Base-by-base conservation (phyloP, 768 basidiomycete species). In the Mycena venus region DNA sequence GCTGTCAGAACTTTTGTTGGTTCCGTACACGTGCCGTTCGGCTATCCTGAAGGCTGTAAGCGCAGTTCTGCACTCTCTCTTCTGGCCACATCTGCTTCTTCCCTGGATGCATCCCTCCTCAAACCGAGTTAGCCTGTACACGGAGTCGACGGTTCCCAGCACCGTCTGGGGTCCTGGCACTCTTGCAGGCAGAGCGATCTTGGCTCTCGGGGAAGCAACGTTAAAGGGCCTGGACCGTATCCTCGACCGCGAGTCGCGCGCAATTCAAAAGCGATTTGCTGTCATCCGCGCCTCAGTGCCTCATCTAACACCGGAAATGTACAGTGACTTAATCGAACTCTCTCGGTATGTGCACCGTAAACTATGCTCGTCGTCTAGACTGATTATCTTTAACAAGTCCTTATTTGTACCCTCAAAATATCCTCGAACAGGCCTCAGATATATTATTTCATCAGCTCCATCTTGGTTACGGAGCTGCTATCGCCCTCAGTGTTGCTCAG, bases 111-210 rank as follows among this genome's bases (percentile, higher is more conserved):
- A n/a, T 9, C 31, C 9, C 2, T 8, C 9, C n/a, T n/a, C 36
- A 8, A 14, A 38, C 21, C 34, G 51, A 14, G 11, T 21, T 8
- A 66, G 70, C 27, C 25, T 66, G 27, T 38, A 36, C 55, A 59
- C 70, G 3, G 56, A 64, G 4, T 72, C 70, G 19, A 29, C 70
- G 1, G 70, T 51, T 27, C 63, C 70, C 12, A 66, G 70, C 55
- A 72, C 70, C 1, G 32, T 72, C 5, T 66, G 63, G 70, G 70
- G 70, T 12, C 63, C 70, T 5, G 63, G 70, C 14, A 72, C 63
- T 23, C 31, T 72, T 11, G 53, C 70, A 5, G 70, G 70, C 10
- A 21, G 63, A 17, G 63, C 63, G 4, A 58, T 72, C 21, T 19
- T 72, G 55, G 63, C 70, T 3, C 47, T 72, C 1, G 63, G 70